phyloP scores from a whole-genome alignment of 306 rosid genomes.

The Inga leiocalycina region DNA sequence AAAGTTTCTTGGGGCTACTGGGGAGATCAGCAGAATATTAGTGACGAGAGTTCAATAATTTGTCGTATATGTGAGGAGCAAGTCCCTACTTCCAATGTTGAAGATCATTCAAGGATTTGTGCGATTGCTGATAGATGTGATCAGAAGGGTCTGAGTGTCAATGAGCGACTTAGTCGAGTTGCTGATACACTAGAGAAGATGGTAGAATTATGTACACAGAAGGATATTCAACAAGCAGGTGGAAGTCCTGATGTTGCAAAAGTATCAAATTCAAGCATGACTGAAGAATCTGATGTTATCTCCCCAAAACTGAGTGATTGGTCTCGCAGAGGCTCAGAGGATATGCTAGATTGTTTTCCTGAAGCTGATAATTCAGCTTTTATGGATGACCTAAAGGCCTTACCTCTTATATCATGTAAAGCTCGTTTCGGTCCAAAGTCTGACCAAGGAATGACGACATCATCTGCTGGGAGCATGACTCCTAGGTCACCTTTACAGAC shows the following conservation, averaged over 20 bases:
- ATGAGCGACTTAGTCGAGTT: slow-evolving; percentile 83
- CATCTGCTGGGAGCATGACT: slow-evolving; percentile 99
- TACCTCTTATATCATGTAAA: slow-evolving; percentile 92
- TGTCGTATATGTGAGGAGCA: slow-evolving; percentile 99
- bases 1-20: slow-evolving; percentile 90
- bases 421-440: slow-evolving; percentile 99
- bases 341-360: slow-evolving; percentile 96
- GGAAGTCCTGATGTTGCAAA: slow-evolving; percentile 98
- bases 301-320: slow-evolving; percentile 96
- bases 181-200: slow-evolving; percentile 87
- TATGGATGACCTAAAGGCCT: slow-evolving; percentile 93
- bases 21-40: slow-evolving; percentile 71
- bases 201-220: slow-evolving; percentile 73
- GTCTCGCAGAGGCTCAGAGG: slow-evolving; percentile 97
- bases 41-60: slow-evolving; percentile 84
- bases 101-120: slow-evolving; percentile 95
- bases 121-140: slow-evolving; percentile 97
- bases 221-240: slow-evolving; percentile 74
- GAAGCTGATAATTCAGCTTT: slow-evolving; percentile 77
- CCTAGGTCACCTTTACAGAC: slow-evolving; percentile 98
- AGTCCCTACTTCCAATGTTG: slow-evolving; percentile 89
- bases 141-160: slow-evolving; percentile 82
- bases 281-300: slow-evolving; percentile 88
- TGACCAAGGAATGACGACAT: slow-evolving; percentile 97
- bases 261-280: slow-evolving; percentile 86